Percentiles rank a stretch among this genome's conserved stretches.
phyloP scores from a whole-genome alignment of 176 grass and related monocot species.

The Oryza punctata region DNA sequence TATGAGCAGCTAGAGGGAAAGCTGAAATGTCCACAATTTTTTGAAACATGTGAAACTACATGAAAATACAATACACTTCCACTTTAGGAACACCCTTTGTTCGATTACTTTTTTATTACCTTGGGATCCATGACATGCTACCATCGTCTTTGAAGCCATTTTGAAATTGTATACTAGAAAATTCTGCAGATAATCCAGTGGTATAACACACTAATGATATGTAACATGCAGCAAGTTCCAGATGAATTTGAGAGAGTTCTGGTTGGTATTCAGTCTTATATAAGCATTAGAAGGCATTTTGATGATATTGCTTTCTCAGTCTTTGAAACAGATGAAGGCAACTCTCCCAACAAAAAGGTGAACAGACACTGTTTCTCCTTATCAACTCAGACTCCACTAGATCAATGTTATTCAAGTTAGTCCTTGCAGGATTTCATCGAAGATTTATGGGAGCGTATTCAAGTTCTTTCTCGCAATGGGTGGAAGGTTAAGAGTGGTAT shows the following conservation, averaged over 20 bases:
- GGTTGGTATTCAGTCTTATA: constrained; percentile 83
- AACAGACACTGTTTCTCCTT: constrained; percentile 16
- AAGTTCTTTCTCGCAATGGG: constrained; percentile 79
- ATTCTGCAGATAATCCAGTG: constrained; percentile 13
- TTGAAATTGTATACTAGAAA: constrained; percentile 8
- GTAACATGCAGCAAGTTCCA: constrained; percentile 85
- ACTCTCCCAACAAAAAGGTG: constrained; percentile 82
- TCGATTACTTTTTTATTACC: not conserved
- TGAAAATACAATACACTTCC: not conserved
- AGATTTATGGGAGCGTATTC: constrained; percentile 92
- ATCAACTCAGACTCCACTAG: constrained; percentile 9
- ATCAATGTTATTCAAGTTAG: constrained; percentile 16
- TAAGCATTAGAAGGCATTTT: constrained; percentile 75
- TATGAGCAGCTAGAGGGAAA: not conserved
- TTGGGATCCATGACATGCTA: constrained; percentile 3
- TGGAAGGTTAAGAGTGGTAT: constrained; percentile 98
- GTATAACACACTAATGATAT: constrained; percentile 31
- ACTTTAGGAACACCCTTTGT: not conserved
- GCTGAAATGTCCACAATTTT: not conserved
- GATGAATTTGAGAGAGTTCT: constrained; percentile 92
- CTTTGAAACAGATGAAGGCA: constrained; percentile 80
- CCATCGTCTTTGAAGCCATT: not conserved
- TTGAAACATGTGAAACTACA: not conserved
- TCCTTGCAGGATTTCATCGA: constrained; percentile 87
- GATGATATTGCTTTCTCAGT: constrained; percentile 83